Conservation (phyloP, 2,329 filamentous ascomycete genomes). For the Biscogniauxia mediterranea region DNA sequence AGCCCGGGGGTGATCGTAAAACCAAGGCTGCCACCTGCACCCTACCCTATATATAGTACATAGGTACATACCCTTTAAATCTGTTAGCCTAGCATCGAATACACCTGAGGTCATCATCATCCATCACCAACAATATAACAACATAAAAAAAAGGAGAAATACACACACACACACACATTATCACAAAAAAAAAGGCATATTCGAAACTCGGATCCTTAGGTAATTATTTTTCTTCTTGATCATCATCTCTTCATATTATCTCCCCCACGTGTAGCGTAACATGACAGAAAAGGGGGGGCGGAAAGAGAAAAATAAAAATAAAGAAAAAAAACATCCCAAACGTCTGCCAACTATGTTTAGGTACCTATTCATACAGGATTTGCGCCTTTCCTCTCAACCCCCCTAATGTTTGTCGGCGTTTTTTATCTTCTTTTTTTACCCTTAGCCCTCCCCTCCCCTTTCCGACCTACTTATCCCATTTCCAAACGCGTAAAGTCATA, state of each 20-base stretch:
- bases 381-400: not conserved
- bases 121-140: too few relatives aligned
- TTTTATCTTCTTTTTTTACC: not conserved
- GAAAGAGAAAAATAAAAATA: too few relatives aligned
- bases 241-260: slow-evolving; percentile 23
- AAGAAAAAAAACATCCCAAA: too few relatives aligned
- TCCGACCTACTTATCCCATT: not conserved
- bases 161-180: not conserved
- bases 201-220: not conserved
- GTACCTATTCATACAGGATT: not conserved
- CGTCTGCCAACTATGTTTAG: not conserved
- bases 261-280: too few relatives aligned
- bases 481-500: not conserved
- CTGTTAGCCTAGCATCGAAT: too few relatives aligned
- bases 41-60: too few relatives aligned
- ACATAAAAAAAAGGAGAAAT: not conserved
- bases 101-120: too few relatives aligned
- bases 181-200: not conserved
- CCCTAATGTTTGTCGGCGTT: too few relatives aligned
- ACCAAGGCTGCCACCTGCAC: too few relatives aligned
- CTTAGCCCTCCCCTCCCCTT: not conserved
- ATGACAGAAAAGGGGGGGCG: too few relatives aligned
- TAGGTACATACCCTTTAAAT: too few relatives aligned
- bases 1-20: too few relatives aligned
- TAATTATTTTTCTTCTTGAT: slow-evolving; percentile 5